Evolutionary conservation across 2,329 filamentous ascomycete genomes (phyloP), one percentile per base, ranked within the genome.

Genomic region (Rutstroemia sp.): DNA sequence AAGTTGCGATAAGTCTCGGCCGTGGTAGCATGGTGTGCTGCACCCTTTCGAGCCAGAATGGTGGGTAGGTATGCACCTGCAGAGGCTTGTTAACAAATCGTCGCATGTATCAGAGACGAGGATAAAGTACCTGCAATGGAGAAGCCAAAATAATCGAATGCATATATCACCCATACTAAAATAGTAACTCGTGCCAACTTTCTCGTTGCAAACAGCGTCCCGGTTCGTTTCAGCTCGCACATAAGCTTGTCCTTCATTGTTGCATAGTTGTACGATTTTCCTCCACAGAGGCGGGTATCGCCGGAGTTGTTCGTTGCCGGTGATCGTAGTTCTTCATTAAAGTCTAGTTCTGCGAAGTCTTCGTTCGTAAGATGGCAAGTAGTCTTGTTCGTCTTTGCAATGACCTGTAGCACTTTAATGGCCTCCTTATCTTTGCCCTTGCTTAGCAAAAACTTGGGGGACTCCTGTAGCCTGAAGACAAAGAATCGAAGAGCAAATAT

Each of bases 401-500:
- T 76, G 63, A 79, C 75, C 54, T 82, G 76, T 2, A 83, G 74
- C 3, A 81, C 72, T 1, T 71, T 62, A 19, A 83, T 75, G 0
- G 80, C 80, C 50, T 81, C 73, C 9, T 72, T 72, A 57, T 83
- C 76, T 16, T 69, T 70, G 0, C 78, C 79, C 60, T 78, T 77
- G 19, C 77, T 76, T 73, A 83, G 78, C 12, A 82, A 71, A 57
- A 73, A 83, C 59, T 83, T 83, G 1, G 80, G 80, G 0, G 76
- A 78, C 62, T 83, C 80, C 60, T 75, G 79, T 47, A 83, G 76
- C 9, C 72, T 78, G 66, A 84, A 83, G 58, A 77, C 71, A 7
- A 77, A 66, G 60, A 80, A 81, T n/a, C 81, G 79, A 14, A 77
- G 61, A 34, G 78, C 59, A 57, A 81, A 83, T 70, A 82, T 78